Base-by-base conservation (phyloP, 768 basidiomycete genomes). In the Infundibulicybe gibba region DNA sequence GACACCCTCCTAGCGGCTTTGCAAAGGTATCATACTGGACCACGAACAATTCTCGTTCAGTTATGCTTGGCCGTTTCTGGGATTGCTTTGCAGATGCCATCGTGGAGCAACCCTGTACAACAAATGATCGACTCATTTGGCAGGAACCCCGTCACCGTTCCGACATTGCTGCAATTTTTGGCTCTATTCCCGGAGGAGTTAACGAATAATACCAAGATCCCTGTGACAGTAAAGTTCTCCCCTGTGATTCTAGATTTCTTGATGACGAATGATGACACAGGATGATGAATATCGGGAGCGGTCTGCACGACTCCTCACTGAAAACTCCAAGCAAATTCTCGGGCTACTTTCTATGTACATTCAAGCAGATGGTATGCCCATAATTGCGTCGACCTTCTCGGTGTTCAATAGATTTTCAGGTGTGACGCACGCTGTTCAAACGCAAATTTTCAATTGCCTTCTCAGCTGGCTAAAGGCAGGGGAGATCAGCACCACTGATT, bases 181-280 rank as follows among this genome's bases (percentile, higher is more conserved):
- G 89, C 90, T 2, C 69, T 94, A 17, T 75, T 98, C 25, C 94
- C 95, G 6, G 94, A 98, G 65, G 97, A 98, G 67, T 61, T 91
- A 35, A 76, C 74, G 43, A 76, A 77, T 41, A 98, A 98, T 64
- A 80, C 85, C 10, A 87, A 80, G 69, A 91, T 97, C 55, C 91
- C 92, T 0, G 67, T 97, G 35, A 87, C 90, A 42, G 94, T 95
- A 55, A 59, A 93, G 42, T 41, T 43, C 3, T 2, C 31, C 25
- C 8, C 8, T 25, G 25, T 8, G 25, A 25, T 25, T 25, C 25
- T 25, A 8, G 25, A 25, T 25, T 25, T 25, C 25, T 25, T 25
- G 25, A 4, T 25, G 25, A 25, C 25, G 25, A 25, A 25, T 25
- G n/a, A n/a, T n/a, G 25, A 8, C 25, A 25, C 56, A 90, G 91